A percentile compares a stretch with the other conserved stretches of the same genome.
phyloP scores from a whole-genome alignment of 1,284 basidiomycete species.

The Mycena citricolor region DNA sequence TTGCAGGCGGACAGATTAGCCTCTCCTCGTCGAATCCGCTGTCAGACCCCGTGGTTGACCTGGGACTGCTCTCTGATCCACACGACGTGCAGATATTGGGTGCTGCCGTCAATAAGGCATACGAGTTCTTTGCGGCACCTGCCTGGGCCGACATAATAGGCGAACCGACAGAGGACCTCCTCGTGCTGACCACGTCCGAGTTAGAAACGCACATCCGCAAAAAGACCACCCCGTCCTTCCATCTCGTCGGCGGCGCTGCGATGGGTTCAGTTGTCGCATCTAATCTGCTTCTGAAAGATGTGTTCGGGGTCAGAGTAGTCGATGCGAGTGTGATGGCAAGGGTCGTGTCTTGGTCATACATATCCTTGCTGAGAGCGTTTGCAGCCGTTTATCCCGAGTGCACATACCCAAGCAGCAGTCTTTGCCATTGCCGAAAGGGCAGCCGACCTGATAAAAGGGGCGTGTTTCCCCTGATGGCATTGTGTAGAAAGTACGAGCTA shows the following conservation, averaged over 20 bases:
- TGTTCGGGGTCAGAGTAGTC: slow-evolving; percentile 38
- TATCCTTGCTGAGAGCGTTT: neutral
- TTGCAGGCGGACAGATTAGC: slow-evolving; percentile 36
- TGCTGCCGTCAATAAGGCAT: slow-evolving; percentile 32
- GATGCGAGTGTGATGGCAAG: slow-evolving; percentile 40
- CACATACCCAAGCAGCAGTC: slow-evolving; percentile 29
- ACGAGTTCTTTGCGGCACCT: slow-evolving; percentile 33
- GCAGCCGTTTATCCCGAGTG: slow-evolving; percentile 28
- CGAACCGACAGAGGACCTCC: slow-evolving; percentile 19
- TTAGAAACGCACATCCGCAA: slow-evolving; percentile 28
- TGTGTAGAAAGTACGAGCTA: no score
- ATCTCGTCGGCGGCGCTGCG: slow-evolving; percentile 31
- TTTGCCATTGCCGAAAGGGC: slow-evolving; percentile 30
- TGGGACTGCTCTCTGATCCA: slow-evolving; percentile 33
- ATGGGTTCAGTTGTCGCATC: slow-evolving; percentile 39
- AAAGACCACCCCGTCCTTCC: slow-evolving; percentile 21
- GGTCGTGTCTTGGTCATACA: neutral
- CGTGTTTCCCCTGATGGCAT: no score
- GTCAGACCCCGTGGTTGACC: slow-evolving; percentile 39
- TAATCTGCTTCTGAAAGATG: slow-evolving; percentile 41
- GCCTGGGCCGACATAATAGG: slow-evolving; percentile 37
- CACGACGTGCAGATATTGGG: slow-evolving; percentile 38
- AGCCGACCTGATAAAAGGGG: slow-evolving; percentile 27
- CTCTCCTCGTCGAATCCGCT: slow-evolving; percentile 38
- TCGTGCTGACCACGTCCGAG: slow-evolving; percentile 11